Base-by-base conservation (phyloP, 768 basidiomycete genomes). In the Scleroderma bovista region DNA sequence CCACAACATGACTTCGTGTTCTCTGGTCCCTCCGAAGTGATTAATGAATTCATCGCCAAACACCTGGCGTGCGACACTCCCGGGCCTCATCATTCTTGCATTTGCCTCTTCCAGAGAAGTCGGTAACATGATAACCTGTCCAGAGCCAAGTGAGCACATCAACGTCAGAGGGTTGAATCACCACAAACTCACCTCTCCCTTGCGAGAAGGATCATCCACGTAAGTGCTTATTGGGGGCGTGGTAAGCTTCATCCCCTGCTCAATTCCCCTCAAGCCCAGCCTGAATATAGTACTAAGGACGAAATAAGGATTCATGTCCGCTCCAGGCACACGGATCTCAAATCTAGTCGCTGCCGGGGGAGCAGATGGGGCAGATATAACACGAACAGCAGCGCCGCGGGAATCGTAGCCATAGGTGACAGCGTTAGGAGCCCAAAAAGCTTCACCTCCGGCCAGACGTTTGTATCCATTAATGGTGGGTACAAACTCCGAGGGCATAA, bases 401-500 rank as follows among this genome's bases (percentile, higher is more conserved):
- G 90, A 93, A 68, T 99, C 96, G 64, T 94, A 97, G 10, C 94
- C 95, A 65, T 93, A 97, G 3, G 93, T 94, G 16, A 91, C 78
- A 3, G 91, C 83, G 58, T 92, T 94, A 0, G 93, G 93, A 6
- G 93, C 93, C 90, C 91, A 96, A 74, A 88, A 93, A 4, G 86
- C 85, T 64, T 93, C 92, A 12, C 93, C 93, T 17, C 89, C 93
- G 17, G 91, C 85, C 8, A 99, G 80, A 15, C 96, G 90, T 64
- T 98, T 99, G 74, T 99, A 99, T 8, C 95, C 93, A 60, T 95
- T 95, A 69, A 96, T 86, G 1, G 89, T 95, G 1, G 91, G 93
- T 15, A 90, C 88, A 22, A 90, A 66, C 88, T 90, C 44, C 37
- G 24, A 16, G 3, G 44, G 3, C 16, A n/a, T 51, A 26, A 17